Base-by-base conservation (phyloP, 2,329 filamentous ascomycete species). In the Talaromyces albobiverticillius region DNA sequence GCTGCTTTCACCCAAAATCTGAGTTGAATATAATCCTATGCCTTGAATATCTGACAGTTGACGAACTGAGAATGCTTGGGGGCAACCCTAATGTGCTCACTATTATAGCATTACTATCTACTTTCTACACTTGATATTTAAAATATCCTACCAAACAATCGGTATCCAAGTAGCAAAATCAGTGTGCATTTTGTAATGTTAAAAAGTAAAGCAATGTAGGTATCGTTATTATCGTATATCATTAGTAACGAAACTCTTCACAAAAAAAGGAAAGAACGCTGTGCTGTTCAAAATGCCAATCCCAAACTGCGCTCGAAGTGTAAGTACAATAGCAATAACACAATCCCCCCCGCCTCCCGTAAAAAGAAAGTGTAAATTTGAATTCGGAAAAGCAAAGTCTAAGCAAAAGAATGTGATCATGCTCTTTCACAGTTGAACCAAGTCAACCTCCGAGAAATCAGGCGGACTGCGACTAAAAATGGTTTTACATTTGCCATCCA, bases 401-500 rank as follows among this genome's bases (percentile, higher is more conserved):
- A 14, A 18, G n/a, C n/a, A 16, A 36, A 16, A 36, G 14, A 36
- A 36, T 36, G 34, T 18, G 8, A 40, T 9, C 9, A 14, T 32
- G 16, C 9, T 6, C 36, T 18, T 22, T 65, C 65, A 95, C 57
- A 95, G 72, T 67, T 87, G 87, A 72, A 96, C 95, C 63, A 95
- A 75, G 73, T 95, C 90, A 25, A 93, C 79, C 71, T 95, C 89
- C 0, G 88, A 91, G 67, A 95, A 95, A 72, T 96, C 91, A 0
- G 92, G 92, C 14, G 92, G 92, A 57, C 90, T 89, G 59, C 84
- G 84, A 59, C 88, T 87, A 70, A 94, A 96, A 34, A 95, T 83
- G 4, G 95, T 90, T 16, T 88, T 84, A 26, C 84, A 84, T 70
- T 90, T 91, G 53, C 85, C 88, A 74, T 96, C 90, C 62, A 97